Evolutionary conservation across 345 rosid species (phyloP), one percentile per base, ranked within the genome.

Genomic region (Ricinus communis): DNA sequence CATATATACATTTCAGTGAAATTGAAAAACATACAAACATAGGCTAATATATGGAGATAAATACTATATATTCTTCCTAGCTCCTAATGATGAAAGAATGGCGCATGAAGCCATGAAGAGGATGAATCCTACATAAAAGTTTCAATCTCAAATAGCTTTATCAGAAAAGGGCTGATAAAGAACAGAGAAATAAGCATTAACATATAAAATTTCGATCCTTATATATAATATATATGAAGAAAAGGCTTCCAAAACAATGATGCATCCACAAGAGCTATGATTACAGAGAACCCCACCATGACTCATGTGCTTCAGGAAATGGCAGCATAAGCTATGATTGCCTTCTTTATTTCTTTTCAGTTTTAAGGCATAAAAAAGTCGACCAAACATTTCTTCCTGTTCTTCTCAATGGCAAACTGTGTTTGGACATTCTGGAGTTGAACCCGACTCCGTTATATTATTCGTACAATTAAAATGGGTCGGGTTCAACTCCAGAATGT

Each of bases 231-330:
- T 27, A 12, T 58, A 58, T 31, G 62, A 58, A 58, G 21, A 58
- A 58, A 58, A 15, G 40, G 10, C 13, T 25, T 10, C 15, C 19
- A 56, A 56, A 56, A 36, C 61, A 56, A 58, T 58, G 62, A 58
- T 58, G 62, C 30, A 18, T 27, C 38, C 21, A 30, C 19, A 38
- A 58, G 47, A 58, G 62, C 2, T 38, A 28, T 57, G 1, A 52
- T 52, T 52, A 52, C 1, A 52, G 13, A 52, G 56, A 0, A 52
- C 22, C 56, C 56, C 47, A 43, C 14, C 47, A 43, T 43, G 47
- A 43, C 47, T 43, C 80, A 62, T 63, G 73, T 70, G 78, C 74
- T 62, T 49, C 68, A 1, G 13, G 28, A 52, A 51, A 54, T 33
- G 57, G 68, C 58, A 30, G 49, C 68, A 73, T 45, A 43, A 30